Base-by-base conservation (phyloP, 805 yeast genomes). In the Cyberlindnera nakhonratchasimensis region DNA sequence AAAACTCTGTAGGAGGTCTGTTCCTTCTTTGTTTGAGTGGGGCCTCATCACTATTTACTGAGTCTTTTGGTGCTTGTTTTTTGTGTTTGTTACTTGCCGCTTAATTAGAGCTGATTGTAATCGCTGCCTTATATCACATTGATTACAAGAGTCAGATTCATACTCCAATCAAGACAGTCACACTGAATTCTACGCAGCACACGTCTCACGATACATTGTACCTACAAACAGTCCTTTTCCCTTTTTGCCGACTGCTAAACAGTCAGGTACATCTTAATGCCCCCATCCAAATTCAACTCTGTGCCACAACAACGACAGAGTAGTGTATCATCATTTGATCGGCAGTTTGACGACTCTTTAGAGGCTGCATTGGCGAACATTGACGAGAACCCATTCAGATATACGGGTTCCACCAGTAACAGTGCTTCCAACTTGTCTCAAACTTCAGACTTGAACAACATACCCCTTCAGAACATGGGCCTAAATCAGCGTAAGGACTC, bases 311-410 rank as follows among this genome's bases (percentile, higher is more conserved):
- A 45, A 29, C 53, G 56, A 37, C 57, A 55, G 36, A 47, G 51
- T 39, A 67, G 70, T 40, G 51, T 55, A 23, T 74, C 74, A 34
- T 67, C 78, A 11, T 71, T 81, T 53, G 88, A 82, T 51, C 74
- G 76, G 50, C 71, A 71, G 51, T 76, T 83, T 55, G 88, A 82
- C 56, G 71, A 69, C 48, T 78, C 84, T 10, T 66, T 81, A 44
- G 85, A 80, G 53, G 77, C 77, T 36, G 91, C 88, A 1, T 64
- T 83, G 50, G 77, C 77, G 46, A 65, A 54, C 69, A 67, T 50
- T 53, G 79, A 63, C 59, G 70, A 68, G 50, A 70, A 64, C 53
- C 65, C 55, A 51, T 66, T 56, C 41, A 48, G 55, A 41, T 37
- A 40, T 31, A 30, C 37, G 9, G 28, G 29, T 3, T 44, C 47